Evolutionary conservation across 1,139 yeast genomes (phyloP).

Genomic region (Pichia sp.): DNA sequence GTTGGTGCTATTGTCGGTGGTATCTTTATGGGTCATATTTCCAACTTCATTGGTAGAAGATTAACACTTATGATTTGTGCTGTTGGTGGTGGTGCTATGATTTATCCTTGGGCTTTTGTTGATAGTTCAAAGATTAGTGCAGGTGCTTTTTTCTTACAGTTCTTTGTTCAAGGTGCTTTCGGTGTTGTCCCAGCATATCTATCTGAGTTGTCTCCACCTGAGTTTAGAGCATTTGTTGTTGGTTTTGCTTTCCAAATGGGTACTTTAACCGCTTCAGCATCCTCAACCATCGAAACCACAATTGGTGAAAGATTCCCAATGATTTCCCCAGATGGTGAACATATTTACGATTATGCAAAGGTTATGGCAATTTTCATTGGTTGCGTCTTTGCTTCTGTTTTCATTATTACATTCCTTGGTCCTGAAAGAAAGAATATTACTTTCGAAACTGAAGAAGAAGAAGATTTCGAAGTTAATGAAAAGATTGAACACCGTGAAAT

Average conservation of each 20-base stretch:
- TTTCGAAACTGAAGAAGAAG: conserved; percentile 15
- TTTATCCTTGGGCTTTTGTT: conserved; percentile 62
- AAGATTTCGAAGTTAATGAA: conserved; percentile 12
- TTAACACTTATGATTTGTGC: conserved; percentile 50
- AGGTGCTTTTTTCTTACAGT: conserved; percentile 71
- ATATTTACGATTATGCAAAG: conserved; percentile 42
- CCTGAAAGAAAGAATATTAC: conserved; percentile 52
- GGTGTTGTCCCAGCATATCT: conserved; percentile 77
- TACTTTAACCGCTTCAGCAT: conserved; percentile 75
- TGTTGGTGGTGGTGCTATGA: conserved; percentile 56
- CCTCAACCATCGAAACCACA: conserved; percentile 74
- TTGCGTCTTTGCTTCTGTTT: conserved; percentile 58
- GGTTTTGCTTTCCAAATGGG: conserved; percentile 81
- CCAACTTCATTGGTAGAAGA: conserved; percentile 55
- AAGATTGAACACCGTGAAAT: conserved; percentile 12
- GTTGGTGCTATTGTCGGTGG: conserved; percentile 67
- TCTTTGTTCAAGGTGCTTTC: conserved; percentile 84
- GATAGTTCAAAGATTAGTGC: conserved; percentile 55
- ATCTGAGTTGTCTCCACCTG: conserved; percentile 72
- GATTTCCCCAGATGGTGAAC: conserved; percentile 27
- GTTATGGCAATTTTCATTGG: conserved; percentile 84
- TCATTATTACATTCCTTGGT: conserved; percentile 55
- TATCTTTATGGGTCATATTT: conserved; percentile 49
- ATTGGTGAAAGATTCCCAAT: conserved; percentile 64
- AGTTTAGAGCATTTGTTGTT: conserved; percentile 61